Conservation (phyloP, 1,284 basidiomycete genomes). For the Microbotryum intermedium region DNA sequence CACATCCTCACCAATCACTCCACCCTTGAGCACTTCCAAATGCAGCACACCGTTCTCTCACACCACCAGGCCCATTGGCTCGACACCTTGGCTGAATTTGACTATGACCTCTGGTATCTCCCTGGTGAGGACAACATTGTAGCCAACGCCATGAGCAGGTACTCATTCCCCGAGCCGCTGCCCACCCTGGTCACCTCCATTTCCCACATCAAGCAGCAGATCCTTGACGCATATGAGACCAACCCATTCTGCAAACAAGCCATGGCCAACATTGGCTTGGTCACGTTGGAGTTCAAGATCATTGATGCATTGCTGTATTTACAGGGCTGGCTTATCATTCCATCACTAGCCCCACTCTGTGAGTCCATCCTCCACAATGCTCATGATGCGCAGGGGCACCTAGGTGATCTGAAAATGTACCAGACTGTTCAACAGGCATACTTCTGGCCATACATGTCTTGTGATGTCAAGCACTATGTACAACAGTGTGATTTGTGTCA, state of each 20-base stretch:
- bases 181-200: constrained; percentile 16
- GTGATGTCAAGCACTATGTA: not conserved
- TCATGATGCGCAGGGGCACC: constrained; percentile 40
- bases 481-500: constrained; percentile 16
- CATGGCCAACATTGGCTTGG: not conserved
- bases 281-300: not conserved
- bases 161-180: constrained; percentile 1
- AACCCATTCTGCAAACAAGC: constrained; percentile 38
- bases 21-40: constrained; percentile 41
- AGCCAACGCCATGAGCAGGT: constrained; percentile 25
- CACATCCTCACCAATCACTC: constrained; percentile 43
- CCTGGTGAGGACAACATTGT: constrained; percentile 39
- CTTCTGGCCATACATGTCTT: constrained; percentile 45
- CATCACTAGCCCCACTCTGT: constrained; percentile 20
- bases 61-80: constrained; percentile 4
- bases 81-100: constrained; percentile 39
- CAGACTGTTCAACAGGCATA: constrained; percentile 34
- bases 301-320: constrained; percentile 37
- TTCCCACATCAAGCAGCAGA: constrained; percentile 39
- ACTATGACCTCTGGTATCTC: constrained; percentile 35
- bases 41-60: constrained; percentile 38
- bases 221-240: constrained; percentile 34
- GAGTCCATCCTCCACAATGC: constrained; percentile 34
- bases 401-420: constrained; percentile 42
- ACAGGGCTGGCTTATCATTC: constrained; percentile 37